Conservation (phyloP, 2,329 filamentous ascomycete species). For the Ascocoryne sarcoides region DNA sequence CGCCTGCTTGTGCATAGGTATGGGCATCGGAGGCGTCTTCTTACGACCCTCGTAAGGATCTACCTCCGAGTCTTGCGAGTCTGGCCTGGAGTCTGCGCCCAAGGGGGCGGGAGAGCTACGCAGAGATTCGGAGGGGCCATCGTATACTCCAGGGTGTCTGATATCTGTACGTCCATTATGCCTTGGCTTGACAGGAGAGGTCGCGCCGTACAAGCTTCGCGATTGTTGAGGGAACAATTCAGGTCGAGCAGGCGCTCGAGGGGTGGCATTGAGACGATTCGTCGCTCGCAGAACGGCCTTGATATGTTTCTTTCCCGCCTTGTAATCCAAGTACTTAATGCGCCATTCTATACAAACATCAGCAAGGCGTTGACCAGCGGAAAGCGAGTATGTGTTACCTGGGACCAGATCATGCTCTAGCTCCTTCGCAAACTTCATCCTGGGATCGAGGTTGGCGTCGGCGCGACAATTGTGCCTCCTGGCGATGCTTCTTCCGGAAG, state of each 20-base stretch:
- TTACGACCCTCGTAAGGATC: constrained; percentile 9
- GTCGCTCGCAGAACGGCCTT: constrained; percentile 73
- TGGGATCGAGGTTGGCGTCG: constrained; percentile 2
- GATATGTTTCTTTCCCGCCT: constrained; percentile 88
- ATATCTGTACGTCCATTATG: not conserved
- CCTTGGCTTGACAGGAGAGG: constrained; percentile 10
- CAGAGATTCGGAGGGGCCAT: constrained; percentile 10
- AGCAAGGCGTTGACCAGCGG: constrained; percentile 2
- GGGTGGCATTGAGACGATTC: constrained; percentile 48
- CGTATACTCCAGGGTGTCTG: constrained; percentile 2
- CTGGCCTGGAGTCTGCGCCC: constrained; percentile 16
- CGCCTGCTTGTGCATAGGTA: constrained; percentile 19
- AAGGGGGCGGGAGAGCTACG: constrained; percentile 16
- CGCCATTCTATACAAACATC: constrained; percentile 62
- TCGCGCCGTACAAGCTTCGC: constrained; percentile 20
- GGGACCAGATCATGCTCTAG: constrained; percentile 82
- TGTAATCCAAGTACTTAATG: constrained; percentile 91
- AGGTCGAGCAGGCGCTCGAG: constrained; percentile 24
- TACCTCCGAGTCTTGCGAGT: constrained; percentile 13
- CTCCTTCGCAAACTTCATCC: constrained; percentile 65
- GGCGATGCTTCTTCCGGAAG: no score
- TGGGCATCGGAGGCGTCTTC: constrained; percentile 29
- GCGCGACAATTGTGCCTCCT: no score
- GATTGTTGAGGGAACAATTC: constrained; percentile 6
- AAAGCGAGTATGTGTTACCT: constrained; percentile 38